Evolutionary conservation across 495 filamentous ascomycete genomes (phyloP).

Genomic region (Trypethelium eluteriae): DNA sequence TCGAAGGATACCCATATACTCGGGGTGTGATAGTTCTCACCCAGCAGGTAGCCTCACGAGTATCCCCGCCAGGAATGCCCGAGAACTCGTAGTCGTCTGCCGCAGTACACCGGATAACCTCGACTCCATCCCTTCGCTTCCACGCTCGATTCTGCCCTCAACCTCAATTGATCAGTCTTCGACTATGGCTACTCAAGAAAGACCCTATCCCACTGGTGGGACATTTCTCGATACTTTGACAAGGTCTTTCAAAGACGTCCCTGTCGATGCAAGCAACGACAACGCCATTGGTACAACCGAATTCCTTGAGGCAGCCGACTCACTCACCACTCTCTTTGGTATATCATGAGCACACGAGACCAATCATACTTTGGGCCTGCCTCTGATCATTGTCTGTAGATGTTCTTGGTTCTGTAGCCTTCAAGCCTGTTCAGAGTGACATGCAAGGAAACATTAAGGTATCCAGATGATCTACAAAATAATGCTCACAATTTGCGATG

Average conservation of each 20-base stretch:
- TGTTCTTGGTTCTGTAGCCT: conserved; percentile 70
- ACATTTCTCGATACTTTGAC: conserved; percentile 82
- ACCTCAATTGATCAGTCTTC: background rate
- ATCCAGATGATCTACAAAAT: conserved; percentile 18
- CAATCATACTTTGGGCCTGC: background rate
- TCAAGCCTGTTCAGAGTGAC: conserved; percentile 81
- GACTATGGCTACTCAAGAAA: conserved; percentile 4
- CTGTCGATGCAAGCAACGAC: conserved; percentile 60
- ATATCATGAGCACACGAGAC: conserved; percentile 21
- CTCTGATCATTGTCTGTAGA: conserved; percentile 44
- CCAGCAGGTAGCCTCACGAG: background rate
- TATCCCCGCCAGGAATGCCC: background rate
- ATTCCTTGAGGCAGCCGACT: conserved; percentile 87
- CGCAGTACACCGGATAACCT: background rate
- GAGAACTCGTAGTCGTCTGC: background rate
- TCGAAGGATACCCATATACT: background rate
- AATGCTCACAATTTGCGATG: background rate
- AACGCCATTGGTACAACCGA: conserved; percentile 74
- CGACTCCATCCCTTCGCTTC: background rate
- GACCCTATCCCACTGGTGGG: conserved; percentile 47
- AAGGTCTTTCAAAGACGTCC: conserved; percentile 73
- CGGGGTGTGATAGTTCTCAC: background rate
- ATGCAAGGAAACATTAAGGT: conserved; percentile 90
- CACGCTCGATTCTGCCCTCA: background rate
- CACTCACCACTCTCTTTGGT: conserved; percentile 83